Base-by-base conservation (phyloP, 176 grass and related monocot species). In the Oryza brachyantha region DNA sequence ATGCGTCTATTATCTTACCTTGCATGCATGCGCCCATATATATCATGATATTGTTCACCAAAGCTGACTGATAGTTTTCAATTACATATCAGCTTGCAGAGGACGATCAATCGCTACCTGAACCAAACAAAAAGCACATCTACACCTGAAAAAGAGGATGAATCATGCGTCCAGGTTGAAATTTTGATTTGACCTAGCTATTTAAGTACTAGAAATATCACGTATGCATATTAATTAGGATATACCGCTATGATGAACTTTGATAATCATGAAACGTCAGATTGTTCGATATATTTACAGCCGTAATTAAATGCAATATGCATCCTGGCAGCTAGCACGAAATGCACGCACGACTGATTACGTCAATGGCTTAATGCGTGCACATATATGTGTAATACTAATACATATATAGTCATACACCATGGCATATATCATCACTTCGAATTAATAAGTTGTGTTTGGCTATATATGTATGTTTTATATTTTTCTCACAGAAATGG, bases 91-190 rank as follows among this genome's bases (percentile, higher is more conserved):
- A 97, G 95, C 52, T 77, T 94, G 83, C 87, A 85, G 70, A 83
- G 83, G 45, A 94, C 95, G 25, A 92, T 97, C 70, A 83, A 92
- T 77, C 87, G 91, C 31, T 97, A 97, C 60, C 54, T 77, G 22
- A 77, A 43, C 28, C 91, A 94, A 35, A 62, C 73, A 24, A 83
- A 83, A 72, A 82, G 46, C 42, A 59, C 29, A 60, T 10, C 14
- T 64, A 24, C 38, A 63, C 85, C 27, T 61, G 59, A 50, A 32
- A 86, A 65, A 83, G 70, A n/a, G 58, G 36, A 32, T 59, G 73
- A 80, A 66, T 9, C 66, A 41, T 38, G 58, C 34, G 7, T 45
- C 7, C 80, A 92, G 86, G 90, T 80, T 64, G 16, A 74, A 35
- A 7, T 66, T 66, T 66, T 45, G 19, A 55, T 13, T 61, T 52